Evolutionary conservation across 2,329 filamentous ascomycete genomes (phyloP).

Genomic region (Ceratocystis albifundus): DNA sequence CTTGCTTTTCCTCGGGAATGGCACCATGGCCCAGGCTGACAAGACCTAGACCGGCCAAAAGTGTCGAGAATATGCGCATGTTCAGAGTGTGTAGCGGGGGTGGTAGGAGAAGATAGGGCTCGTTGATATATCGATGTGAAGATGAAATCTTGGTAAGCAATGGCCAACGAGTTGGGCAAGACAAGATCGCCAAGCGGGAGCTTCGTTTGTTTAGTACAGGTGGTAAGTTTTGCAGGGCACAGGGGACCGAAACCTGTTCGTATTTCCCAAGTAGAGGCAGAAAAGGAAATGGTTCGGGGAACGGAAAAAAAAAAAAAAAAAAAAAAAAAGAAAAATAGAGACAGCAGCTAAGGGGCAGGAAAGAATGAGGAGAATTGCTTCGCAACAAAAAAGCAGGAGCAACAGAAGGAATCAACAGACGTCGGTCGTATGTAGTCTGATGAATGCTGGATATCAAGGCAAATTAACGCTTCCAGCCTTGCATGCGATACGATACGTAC

Average conservation of each 20-base stretch:
- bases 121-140: neutral
- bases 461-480: slow-evolving; percentile 7
- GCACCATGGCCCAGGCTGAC: slow-evolving; percentile 17
- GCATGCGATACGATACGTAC: neutral
- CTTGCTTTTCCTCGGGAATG: slow-evolving; percentile 22
- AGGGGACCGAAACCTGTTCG: slow-evolving; percentile 10
- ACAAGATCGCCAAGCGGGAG: neutral
- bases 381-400: neutral
- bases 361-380: slow-evolving; percentile 3
- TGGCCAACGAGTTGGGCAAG: neutral
- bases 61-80: slow-evolving; percentile 22
- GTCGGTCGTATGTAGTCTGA: neutral
- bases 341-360: neutral
- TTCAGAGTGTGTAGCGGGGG: slow-evolving; percentile 2
- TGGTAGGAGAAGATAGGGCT: neutral
- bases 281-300: neutral
- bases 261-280: neutral
- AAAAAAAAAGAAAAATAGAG: neutral
- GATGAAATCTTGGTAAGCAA: neutral
- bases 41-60: slow-evolving; percentile 22
- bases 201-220: slow-evolving; percentile 4
- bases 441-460: neutral
- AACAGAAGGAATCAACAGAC: neutral
- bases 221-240: slow-evolving; percentile 7
- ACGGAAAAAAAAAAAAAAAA: neutral